Evolutionary conservation across 2,329 filamentous ascomycete species (phyloP).

Genomic region (Mycosphaerelloides madeirae): DNA sequence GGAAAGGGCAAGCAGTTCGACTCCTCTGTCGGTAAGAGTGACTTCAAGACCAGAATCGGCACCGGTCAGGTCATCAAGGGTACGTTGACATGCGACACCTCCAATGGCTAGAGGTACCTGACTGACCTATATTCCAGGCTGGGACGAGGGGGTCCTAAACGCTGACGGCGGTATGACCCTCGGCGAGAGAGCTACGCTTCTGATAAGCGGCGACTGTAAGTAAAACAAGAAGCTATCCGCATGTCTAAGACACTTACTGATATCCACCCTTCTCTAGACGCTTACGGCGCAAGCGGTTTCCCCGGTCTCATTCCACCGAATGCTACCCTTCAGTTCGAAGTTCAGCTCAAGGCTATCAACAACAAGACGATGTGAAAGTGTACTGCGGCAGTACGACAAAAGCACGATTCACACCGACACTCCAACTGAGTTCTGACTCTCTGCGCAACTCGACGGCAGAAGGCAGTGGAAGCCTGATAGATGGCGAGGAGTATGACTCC

Average conservation of each 20-base stretch:
- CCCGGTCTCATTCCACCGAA: slow-evolving; percentile 70
- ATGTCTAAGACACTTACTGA: too few relatives aligned
- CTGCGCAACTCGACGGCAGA: too few relatives aligned
- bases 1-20: slow-evolving; percentile 79
- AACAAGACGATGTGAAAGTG: slow-evolving; percentile 31
- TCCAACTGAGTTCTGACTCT: too few relatives aligned
- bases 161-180: slow-evolving; percentile 65
- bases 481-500: too few relatives aligned
- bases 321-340: slow-evolving; percentile 51
- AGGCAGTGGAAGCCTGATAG: too few relatives aligned
- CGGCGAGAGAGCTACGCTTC: slow-evolving; percentile 82
- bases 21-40: slow-evolving; percentile 69
- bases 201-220: slow-evolving; percentile 63
- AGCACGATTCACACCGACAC: too few relatives aligned
- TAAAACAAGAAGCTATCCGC: too few relatives aligned
- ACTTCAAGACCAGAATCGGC: slow-evolving; percentile 76
- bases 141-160: slow-evolving; percentile 63
- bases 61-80: slow-evolving; percentile 81
- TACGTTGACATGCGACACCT: slow-evolving; percentile 42
- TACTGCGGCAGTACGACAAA: too few relatives aligned
- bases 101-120: not conserved
- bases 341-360: slow-evolving; percentile 63
- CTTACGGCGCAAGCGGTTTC: slow-evolving; percentile 65
- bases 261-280: too few relatives aligned
- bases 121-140: slow-evolving; percentile 34